Evolutionary conservation across 148 eudicot species (phyloP), one percentile per base, ranked within the genome.

Genomic region (Rhododendron williamsianum): DNA sequence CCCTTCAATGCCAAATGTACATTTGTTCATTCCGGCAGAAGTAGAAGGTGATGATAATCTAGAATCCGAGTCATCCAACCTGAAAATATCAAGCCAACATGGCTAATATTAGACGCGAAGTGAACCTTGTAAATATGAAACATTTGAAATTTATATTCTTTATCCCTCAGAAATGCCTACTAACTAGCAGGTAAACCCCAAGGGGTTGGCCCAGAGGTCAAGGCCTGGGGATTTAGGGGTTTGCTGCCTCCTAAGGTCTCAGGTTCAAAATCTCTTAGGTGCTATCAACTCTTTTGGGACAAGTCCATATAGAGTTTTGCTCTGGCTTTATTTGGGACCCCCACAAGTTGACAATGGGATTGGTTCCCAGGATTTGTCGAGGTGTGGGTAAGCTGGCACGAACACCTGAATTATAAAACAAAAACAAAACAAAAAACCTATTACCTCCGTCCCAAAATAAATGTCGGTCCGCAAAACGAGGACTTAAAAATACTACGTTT

Each of bases 11-110:
- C 81, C 91, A 88, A 95, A 93, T 51, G 92, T 89, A 85, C 93
- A 92, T 84, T 86, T 92, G 80, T 82, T 91, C 35, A 84, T 88
- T 78, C 90, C 92, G 81, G 84, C 73, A 56, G 92, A 69, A 82
- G 92, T 94, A 9, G 93, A 89, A 60, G 97, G 93, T 19, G 87
- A 90, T 46, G 94, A 93, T 46, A 81, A 84, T 76, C 92, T 84
- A 23, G 97, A 94, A 83, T 93, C 95, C 89, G 90, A 89, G 52
- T 94, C 93, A 81, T 93, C 93, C 89, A 94, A 88, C 92, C 98
- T 95, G 87, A 65, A 84, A 35, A 58, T 25, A 58, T 74, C 46
- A 69, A 54, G 45, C 71, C 86, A 76, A 36, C 49, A 74, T 36
- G 25, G 35, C 38, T 6, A 54, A 38, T 52, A 38, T 76, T 15